Percentiles rank a stretch among this genome's conserved stretches.
Evolutionary conservation across 257 asterid species (phyloP).

Genomic region (Capsicum rhomboideum): DNA sequence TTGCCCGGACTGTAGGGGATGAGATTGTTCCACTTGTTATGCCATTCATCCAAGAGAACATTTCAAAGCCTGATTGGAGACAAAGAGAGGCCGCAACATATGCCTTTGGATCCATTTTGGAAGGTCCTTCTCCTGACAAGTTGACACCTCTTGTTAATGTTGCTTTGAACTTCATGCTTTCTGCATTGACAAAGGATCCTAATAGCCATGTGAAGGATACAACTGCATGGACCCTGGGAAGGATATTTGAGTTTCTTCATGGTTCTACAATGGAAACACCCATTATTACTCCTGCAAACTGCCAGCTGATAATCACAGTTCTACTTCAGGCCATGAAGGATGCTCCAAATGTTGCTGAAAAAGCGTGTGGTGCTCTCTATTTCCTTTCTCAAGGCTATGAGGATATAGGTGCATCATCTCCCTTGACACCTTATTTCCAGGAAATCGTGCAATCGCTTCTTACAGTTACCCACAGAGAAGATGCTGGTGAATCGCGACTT

Average conservation of each 20-base stretch:
- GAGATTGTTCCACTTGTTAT: constrained; percentile 71
- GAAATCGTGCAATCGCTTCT: constrained; percentile 73
- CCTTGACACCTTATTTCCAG: constrained; percentile 71
- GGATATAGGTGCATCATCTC: constrained; percentile 60
- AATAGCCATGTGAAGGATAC: constrained; percentile 81
- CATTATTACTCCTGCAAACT: constrained; percentile 57
- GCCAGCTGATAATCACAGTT: constrained; percentile 64
- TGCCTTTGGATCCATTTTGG: constrained; percentile 81
- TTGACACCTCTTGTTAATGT: constrained; percentile 56
- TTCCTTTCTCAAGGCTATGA: constrained; percentile 71
- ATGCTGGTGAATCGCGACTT: constrained; percentile 74
- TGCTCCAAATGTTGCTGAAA: constrained; percentile 80
- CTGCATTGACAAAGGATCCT: constrained; percentile 58
- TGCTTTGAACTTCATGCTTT: constrained; percentile 60
- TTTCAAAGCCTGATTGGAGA: constrained; percentile 62
- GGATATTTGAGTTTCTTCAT: constrained; percentile 76
- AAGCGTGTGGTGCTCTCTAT: constrained; percentile 82
- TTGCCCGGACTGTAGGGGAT: constrained; percentile 76
- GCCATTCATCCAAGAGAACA: constrained; percentile 69
- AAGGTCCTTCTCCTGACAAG: constrained; percentile 76
- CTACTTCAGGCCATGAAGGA: constrained; percentile 84
- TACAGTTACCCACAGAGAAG: constrained; percentile 62
- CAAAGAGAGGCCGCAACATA: constrained; percentile 73
- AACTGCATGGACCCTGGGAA: constrained; percentile 78
- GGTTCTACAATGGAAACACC: constrained; percentile 58